Evolutionary conservation across 2,329 filamentous ascomycete genomes (phyloP), one percentile per base, ranked within the genome.

Genomic region (Chaetomiaceae sp.): DNA sequence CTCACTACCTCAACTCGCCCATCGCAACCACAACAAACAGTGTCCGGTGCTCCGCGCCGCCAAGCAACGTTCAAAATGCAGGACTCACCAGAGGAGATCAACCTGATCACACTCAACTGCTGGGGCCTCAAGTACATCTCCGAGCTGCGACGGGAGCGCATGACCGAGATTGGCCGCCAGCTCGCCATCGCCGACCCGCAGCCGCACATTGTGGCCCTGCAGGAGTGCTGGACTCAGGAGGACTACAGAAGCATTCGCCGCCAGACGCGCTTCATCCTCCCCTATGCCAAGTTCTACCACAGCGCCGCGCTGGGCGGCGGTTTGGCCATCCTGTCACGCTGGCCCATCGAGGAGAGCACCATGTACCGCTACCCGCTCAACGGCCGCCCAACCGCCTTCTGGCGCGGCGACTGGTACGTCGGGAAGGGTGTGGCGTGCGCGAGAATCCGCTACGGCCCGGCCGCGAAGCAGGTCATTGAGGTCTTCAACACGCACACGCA

Each of bases 401-500:
- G 85, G 69, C 76, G 91, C 50, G 93, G 93, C 10, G 91, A 97
- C 65, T 97, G 91, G 88, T 97, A 83, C 61, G 90, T 96, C 9
- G 93, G 93, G 0, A 97, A 97, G 64, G 93, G 93, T 14, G 82
- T 97, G 34, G 93, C 91, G 6, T 85, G 79, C 60, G 91, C 91
- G 2, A 78, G 78, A 52, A 84, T 97, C 56, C 74, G 86, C 4
- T 83, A 85, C 55, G 87, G 87, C 0, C 69, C 76, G 0, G 75
- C 69, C 1, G 63, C 66, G 36, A 76, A 77, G 49, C 84, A 93
- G 56, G 69, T 90, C 10, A 73, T 88, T 15, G 88, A 96, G 60
- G 88, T 97, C 2, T 96, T 97, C 63, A 91, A 88, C 64, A 97
- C 93, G 15, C 91, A 95, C 68, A 83, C 72, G 3, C 93, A 97